Percentiles rank a stretch among this genome's conserved stretches.
phyloP scores from a whole-genome alignment of 2,329 filamentous ascomycete genomes.

The Trichoderma sp. region DNA sequence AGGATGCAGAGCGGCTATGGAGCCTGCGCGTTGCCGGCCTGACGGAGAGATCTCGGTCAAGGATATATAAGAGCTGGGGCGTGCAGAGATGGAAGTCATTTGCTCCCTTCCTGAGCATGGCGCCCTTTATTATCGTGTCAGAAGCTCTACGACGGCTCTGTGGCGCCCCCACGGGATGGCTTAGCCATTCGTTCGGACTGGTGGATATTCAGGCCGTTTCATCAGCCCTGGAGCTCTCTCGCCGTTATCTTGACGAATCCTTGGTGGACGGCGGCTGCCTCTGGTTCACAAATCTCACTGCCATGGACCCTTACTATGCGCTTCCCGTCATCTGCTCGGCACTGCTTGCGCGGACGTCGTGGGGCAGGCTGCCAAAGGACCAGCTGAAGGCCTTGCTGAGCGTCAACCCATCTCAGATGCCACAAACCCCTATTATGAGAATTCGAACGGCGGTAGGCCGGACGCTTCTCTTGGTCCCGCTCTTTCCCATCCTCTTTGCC shows the following conservation, averaged over 20 bases:
- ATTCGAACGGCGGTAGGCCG: slow-evolving; percentile 36
- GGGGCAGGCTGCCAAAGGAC: slow-evolving; percentile 35
- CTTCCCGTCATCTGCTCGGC: slow-evolving; percentile 46
- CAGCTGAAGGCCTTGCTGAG: slow-evolving; percentile 35
- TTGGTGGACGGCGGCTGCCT: slow-evolving; percentile 54
- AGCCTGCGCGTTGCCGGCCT: slow-evolving; percentile 32
- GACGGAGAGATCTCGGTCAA: slow-evolving; percentile 35
- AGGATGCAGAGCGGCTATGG: slow-evolving; percentile 29
- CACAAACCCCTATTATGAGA: slow-evolving; percentile 30
- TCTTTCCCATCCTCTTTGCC: slow-evolving; percentile 39
- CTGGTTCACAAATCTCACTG: slow-evolving; percentile 59
- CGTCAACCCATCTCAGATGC: slow-evolving; percentile 26
- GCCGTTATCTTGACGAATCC: slow-evolving; percentile 40
- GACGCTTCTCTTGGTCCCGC: slow-evolving; percentile 37
- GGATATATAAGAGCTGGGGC: slow-evolving; percentile 44
- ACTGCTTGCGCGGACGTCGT: slow-evolving; percentile 35
- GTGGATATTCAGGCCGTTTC: slow-evolving; percentile 29
- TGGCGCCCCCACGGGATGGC: slow-evolving; percentile 37
- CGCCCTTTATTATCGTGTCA: slow-evolving; percentile 53
- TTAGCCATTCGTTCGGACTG: slow-evolving; percentile 38
- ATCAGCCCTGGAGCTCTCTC: slow-evolving; percentile 32
- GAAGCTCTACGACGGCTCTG: slow-evolving; percentile 53
- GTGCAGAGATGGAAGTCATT: slow-evolving; percentile 52
- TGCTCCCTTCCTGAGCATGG: slow-evolving; percentile 43
- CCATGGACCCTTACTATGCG: slow-evolving; percentile 52